Conservation (phyloP, 1,284 basidiomycete genomes). For the Ceratobasidium sp. region DNA sequence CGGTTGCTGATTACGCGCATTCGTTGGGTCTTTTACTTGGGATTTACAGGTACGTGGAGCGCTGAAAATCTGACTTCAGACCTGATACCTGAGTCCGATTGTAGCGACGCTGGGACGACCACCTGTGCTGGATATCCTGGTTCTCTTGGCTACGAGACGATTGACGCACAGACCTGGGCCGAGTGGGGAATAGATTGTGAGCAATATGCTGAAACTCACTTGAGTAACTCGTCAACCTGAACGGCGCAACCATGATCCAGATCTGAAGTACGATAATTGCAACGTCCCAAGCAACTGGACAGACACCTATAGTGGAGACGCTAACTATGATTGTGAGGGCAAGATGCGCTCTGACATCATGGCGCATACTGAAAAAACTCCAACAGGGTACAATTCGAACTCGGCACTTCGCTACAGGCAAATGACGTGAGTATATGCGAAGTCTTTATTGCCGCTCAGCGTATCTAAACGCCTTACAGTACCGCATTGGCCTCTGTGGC, state of each 20-base stretch:
- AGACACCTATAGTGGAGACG: slow-evolving; percentile 59
- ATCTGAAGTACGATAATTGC: slow-evolving; percentile 73
- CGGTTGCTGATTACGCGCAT: slow-evolving; percentile 63
- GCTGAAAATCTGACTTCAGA: neutral
- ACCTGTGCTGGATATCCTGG: slow-evolving; percentile 69
- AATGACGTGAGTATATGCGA: slow-evolving; percentile 62
- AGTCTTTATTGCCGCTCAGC: neutral
- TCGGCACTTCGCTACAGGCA: slow-evolving; percentile 68
- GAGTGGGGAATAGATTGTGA: slow-evolving; percentile 69
- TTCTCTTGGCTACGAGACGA: slow-evolving; percentile 64
- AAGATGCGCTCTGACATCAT: neutral
- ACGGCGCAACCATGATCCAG: slow-evolving; percentile 48
- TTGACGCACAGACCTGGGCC: slow-evolving; percentile 67
- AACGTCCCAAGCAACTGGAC: slow-evolving; percentile 68
- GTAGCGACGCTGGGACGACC: slow-evolving; percentile 67
- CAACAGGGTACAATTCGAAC: slow-evolving; percentile 64
- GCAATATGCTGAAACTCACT: slow-evolving; percentile 40
- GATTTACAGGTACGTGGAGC: slow-evolving; percentile 62
- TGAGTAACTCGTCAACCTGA: neutral
- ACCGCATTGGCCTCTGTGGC: slow-evolving; percentile 34
- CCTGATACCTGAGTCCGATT: neutral
- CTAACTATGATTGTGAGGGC: slow-evolving; percentile 55
- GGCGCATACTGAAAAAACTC: neutral
- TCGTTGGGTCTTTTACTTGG: slow-evolving; percentile 67
- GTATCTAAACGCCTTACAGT: slow-evolving; percentile 12